Evolutionary conservation across 306 rosid species (phyloP), one percentile per base, ranked within the genome.

Genomic region (Gastrolobium villosum): DNA sequence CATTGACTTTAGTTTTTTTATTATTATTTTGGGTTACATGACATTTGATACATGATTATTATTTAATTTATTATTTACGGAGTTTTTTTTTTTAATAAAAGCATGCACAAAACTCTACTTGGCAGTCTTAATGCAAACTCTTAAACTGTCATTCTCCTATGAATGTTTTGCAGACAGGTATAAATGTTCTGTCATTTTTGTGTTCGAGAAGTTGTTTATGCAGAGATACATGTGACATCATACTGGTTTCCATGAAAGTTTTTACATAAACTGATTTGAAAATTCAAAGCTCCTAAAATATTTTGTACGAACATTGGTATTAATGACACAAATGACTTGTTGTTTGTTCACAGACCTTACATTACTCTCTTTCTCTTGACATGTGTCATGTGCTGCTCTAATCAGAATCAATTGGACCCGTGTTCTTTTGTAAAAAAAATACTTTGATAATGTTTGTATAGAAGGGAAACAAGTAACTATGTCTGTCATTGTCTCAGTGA

Each of bases 111-210:
- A n/a, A n/a, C n/a, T n/a, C n/a, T n/a, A n/a, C n/a, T n/a, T n/a
- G n/a, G n/a, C n/a, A n/a, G n/a, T n/a, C n/a, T n/a, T n/a, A n/a
- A n/a, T n/a, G n/a, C n/a, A n/a, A n/a, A n/a, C n/a, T n/a, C n/a
- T n/a, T n/a, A n/a, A n/a, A n/a, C n/a, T n/a, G n/a, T n/a, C n/a
- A n/a, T n/a, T n/a, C n/a, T n/a, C n/a, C n/a, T n/a, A n/a, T n/a
- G n/a, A n/a, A n/a, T n/a, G n/a, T n/a, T n/a, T n/a, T 41, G 72
- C 68, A 75, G 99, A 93, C 79, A 93, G 87, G 99, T 95, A 94
- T 70, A 74, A 6, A 61, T 45, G 44, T 34, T 71, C 59, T 80
- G 65, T 39, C 49, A 6, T 78, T 77, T 40, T 65, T 77, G 50
- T 45, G 13, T 84, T 31, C 39, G 70, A 54, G 41, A 66, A 77